These are phyloP conservation scores for Metroxylon sagu DNA, from an alignment of 176 grass and related monocot genomes.

Conservation along the genomic window DNA sequence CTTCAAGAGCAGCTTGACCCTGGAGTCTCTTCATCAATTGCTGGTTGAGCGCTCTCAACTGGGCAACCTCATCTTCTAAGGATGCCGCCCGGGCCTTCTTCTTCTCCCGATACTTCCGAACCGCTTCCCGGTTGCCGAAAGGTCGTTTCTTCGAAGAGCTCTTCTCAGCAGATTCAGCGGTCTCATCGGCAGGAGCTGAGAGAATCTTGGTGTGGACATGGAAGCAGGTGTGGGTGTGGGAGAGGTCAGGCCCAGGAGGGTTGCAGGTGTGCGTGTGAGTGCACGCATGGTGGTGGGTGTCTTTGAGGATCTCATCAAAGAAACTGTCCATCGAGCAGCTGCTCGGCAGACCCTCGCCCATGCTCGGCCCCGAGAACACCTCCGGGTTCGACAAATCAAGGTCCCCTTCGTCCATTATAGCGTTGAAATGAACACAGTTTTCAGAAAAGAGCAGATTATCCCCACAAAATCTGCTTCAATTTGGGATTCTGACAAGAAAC, in stretches of 20 bases:
- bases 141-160: constrained; percentile 39
- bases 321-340: constrained; percentile 67
- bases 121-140: constrained; percentile 41
- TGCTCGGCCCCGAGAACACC: constrained; percentile 20
- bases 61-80: constrained; percentile 44
- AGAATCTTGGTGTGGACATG: constrained; percentile 71
- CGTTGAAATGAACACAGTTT: neutral
- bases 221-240: constrained; percentile 68
- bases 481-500: too few species aligned
- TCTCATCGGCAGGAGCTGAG: constrained; percentile 25
- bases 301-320: constrained; percentile 54
- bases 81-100: constrained; percentile 52
- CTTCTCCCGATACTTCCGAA: constrained; percentile 71
- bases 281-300: constrained; percentile 44
- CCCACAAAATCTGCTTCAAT: too few species aligned
- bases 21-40: constrained; percentile 60
- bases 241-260: constrained; percentile 38
- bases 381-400: constrained; percentile 57
- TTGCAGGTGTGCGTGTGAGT: constrained; percentile 85
- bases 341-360: constrained; percentile 22
- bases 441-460: too few species aligned
- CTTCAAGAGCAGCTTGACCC: constrained; percentile 40
- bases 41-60: constrained; percentile 36
- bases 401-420: constrained; percentile 55
- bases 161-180: constrained; percentile 22